Conservation (phyloP, 257 asterid genomes). For the Forsythia suspensa region DNA sequence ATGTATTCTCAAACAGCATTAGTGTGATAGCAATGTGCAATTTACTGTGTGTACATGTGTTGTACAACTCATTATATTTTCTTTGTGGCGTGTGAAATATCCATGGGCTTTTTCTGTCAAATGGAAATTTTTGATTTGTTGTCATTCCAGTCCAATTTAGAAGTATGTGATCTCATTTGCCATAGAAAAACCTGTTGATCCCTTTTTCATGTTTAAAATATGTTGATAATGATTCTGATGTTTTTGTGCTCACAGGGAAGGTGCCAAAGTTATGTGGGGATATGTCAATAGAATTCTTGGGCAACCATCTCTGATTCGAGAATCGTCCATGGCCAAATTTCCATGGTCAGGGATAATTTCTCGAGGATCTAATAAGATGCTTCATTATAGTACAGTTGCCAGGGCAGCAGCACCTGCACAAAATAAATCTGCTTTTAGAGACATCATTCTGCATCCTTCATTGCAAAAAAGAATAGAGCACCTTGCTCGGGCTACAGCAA, state of each 20-base stretch:
- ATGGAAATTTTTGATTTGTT: too few relatives aligned
- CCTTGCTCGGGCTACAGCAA: slow-evolving; percentile 93
- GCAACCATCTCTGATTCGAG: slow-evolving; percentile 97
- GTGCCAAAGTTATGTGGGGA: slow-evolving; percentile 92
- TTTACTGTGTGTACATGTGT: neutral
- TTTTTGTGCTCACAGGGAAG: slow-evolving; percentile 68
- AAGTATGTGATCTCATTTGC: too few relatives aligned
- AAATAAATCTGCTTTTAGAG: slow-evolving; percentile 64
- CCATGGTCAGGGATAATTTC: slow-evolving; percentile 86
- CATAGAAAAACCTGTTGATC: too few relatives aligned
- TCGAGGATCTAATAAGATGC: slow-evolving; percentile 49
- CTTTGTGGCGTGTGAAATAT: neutral
- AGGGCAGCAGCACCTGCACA: slow-evolving; percentile 44
- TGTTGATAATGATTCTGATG: slow-evolving; percentile 5
- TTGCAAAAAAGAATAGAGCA: slow-evolving; percentile 86
- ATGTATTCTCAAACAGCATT: neutral
- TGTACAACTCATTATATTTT: neutral
- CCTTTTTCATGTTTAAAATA: neutral
- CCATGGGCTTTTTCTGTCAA: too few relatives aligned
- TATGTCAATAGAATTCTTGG: slow-evolving; percentile 92
- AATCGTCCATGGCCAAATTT: slow-evolving; percentile 82
- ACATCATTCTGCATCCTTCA: slow-evolving; percentile 78
- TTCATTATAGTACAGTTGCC: slow-evolving; percentile 49
- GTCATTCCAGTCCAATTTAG: too few relatives aligned
- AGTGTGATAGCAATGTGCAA: neutral